Evolutionary conservation across 805 yeast species (phyloP), one percentile per base, ranked within the genome.

Genomic region (Myxozyma kluyveri): DNA sequence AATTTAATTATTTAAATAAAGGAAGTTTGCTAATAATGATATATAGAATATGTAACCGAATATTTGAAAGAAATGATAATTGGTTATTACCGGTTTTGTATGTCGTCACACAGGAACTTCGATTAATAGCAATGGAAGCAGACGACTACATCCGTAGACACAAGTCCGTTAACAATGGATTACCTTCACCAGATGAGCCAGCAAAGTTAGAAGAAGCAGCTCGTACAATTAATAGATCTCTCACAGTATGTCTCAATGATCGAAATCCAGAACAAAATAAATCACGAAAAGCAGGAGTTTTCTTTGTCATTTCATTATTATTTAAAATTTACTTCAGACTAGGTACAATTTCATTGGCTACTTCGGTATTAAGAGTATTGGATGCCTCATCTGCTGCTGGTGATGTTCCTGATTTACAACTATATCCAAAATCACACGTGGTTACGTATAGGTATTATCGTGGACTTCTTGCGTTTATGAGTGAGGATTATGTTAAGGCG

Each of bases 241-340:
- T 88, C 69, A 86, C 84, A 52, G 65, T 85, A 3, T 86, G 95
- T 56, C 72, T 89, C 40, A 86, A 86, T 57, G 96, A 89, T 67
- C 76, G 90, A 52, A 81, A 81, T 54, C 77, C 79, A n/a, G 77
- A 77, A 24, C 43, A 67, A 19, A 45, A 42, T 0, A 61, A 62
- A 12, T 79, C 84, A 54, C 84, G 86, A 63, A 75, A 83, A 61
- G 67, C 69, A 57, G 86, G 83, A 45, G 82, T 85, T 18, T 86
- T 83, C 67, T 82, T 78, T 67, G 84, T 88, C 65, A 78, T 86
- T 18, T 82, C 83, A 36, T 76, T 82, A 48, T 76, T 88, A 52
- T 81, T 88, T 66, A 80, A 79, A 60, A 74, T 85, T 22, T 88
- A 87, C 68, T 81, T 83, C 71, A 42, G 74, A 60, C 70, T 88